Evolutionary conservation across 805 yeast genomes (phyloP), one percentile per base, ranked within the genome.

Genomic region (Yamadazyma philogaea): DNA sequence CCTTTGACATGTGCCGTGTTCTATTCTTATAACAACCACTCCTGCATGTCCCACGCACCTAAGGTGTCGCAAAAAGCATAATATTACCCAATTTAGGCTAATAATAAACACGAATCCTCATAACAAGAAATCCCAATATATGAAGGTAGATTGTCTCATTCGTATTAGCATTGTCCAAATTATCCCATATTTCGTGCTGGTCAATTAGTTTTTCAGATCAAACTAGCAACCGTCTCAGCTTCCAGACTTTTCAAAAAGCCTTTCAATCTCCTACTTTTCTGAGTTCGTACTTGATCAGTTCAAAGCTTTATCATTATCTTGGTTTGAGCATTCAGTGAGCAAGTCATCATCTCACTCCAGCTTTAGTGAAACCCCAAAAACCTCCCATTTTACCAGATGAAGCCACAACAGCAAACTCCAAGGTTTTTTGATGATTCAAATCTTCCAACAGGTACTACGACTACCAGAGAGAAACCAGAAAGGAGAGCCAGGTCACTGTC

Each of bases 401-500:
- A 19, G 30, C 37, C 37, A 34, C 18, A 19, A 2, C 37, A 34
- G 19, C 37, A 28, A 22, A 22, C n/a, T 14, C 39, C 21, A 36
- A 30, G 40, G 17, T 32, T 31, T 3, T 17, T 17, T n/a, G 42
- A 39, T 33, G 39, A 36, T 41, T 28, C 37, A 15, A 30, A 21
- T 38, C 35, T 37, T 20, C 33, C 40, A 12, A 34, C 37, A 12
- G 37, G 37, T 22, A 34, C 37, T n/a, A 34, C 37, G 7, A 21
- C 30, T 21, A 11, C 22, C 16, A 30, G 30, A 17, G 40, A 17
- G 20, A 6, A 14, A 2, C 20, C 33, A 4, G 40, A 44, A 16
- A 48, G 62, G 47, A 57, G 69, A 40, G 58, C 69, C 11, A 50
- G 67, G 32, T 65, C 72, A 12, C 50, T 54, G 12, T 64, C 71